phyloP scores from a whole-genome alignment of 2,329 filamentous ascomycete species.

The Curvularia sp. region DNA sequence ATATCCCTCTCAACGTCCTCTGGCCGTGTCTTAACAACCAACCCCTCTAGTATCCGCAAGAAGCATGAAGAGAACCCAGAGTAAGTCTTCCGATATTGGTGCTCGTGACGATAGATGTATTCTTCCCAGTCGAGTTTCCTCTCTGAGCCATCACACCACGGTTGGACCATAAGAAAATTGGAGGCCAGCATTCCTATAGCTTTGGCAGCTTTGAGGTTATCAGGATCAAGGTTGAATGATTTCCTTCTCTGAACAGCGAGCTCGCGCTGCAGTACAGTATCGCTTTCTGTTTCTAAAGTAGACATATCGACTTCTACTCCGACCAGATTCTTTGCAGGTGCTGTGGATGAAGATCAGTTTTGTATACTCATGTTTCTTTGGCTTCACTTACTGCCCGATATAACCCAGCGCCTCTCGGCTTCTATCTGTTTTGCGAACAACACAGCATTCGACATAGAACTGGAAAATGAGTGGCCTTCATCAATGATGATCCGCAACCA shows the following conservation, averaged over 20 bases:
- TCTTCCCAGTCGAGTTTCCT: conserved; percentile 75
- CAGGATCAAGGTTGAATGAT: conserved; percentile 47
- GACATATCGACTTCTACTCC: conserved; percentile 70
- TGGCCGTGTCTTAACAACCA: conserved; percentile 81
- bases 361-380: neutral
- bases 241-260: conserved; percentile 51
- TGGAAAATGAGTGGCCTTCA: conserved; percentile 86
- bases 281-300: conserved; percentile 40
- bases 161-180: conserved; percentile 76
- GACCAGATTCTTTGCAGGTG: conserved; percentile 82
- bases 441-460: conserved; percentile 66
- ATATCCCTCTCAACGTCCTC: conserved; percentile 72
- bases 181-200: conserved; percentile 69
- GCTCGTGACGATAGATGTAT: conserved; percentile 66
- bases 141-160: conserved; percentile 73
- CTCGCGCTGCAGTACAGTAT: conserved; percentile 35
- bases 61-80: conserved; percentile 66
- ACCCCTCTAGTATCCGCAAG: conserved; percentile 71
- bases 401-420: conserved; percentile 81
- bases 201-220: conserved; percentile 58
- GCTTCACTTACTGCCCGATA: conserved; percentile 70
- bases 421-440: conserved; percentile 61
- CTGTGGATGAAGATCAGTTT: conserved; percentile 13
- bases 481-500: conserved; percentile 92
- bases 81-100: conserved; percentile 61